Conservation (phyloP, 306 rosid genomes). For the Neltuma alba region DNA sequence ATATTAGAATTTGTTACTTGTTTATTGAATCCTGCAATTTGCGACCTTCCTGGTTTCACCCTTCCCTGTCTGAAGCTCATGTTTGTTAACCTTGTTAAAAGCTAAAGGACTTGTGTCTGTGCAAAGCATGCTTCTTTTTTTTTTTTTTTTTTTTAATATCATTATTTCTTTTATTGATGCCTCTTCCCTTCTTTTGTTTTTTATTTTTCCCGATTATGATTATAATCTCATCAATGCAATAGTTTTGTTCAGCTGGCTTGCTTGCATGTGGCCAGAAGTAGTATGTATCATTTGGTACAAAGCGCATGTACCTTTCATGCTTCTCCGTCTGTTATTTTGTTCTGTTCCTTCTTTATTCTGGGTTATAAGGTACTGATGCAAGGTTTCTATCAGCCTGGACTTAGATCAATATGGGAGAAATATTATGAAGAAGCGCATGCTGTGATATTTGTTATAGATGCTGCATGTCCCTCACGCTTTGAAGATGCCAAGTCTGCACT, state of each 20-base stretch:
- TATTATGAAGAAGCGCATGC: conserved; percentile 98
- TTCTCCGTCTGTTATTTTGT: conserved; percentile 12
- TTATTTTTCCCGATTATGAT: neutral
- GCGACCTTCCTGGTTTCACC: conserved; percentile 12
- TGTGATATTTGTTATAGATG: conserved; percentile 83
- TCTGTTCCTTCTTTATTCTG: conserved; percentile 11
- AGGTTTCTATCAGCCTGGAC: conserved; percentile 72
- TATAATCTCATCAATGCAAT: neutral
- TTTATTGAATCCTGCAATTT: conserved; percentile 14
- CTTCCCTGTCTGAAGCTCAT: conserved; percentile 21
- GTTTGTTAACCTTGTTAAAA: neutral
- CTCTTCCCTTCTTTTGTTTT: neutral
- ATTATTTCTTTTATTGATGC: neutral
- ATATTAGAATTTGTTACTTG: conserved; percentile 24
- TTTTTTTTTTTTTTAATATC: no score
- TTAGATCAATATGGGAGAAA: conserved; percentile 98
- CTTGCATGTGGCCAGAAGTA: conserved; percentile 23
- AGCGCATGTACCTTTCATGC: neutral
- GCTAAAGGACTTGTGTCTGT: neutral
- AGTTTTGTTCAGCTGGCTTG: neutral
- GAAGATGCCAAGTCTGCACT: conserved; percentile 96
- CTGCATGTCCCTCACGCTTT: conserved; percentile 78
- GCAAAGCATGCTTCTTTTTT: neutral
- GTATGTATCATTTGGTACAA: conserved; percentile 27
- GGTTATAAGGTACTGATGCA: conserved; percentile 37